Conservation (phyloP, 2,329 filamentous ascomycete genomes). For the Polytolypa hystricis region DNA sequence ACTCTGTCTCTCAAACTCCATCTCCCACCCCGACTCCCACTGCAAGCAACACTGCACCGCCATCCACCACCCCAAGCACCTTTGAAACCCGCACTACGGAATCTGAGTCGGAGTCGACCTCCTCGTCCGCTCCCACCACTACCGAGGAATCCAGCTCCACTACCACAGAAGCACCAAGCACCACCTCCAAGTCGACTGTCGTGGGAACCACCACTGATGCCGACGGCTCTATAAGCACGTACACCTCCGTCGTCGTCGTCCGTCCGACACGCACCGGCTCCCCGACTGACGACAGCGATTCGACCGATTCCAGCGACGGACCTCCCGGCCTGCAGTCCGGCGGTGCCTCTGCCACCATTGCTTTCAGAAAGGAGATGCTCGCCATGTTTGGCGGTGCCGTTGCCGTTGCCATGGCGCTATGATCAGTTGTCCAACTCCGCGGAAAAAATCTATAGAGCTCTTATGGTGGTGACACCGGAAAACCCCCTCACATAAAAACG, state of each 20-base stretch:
- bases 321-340: constrained; percentile 32
- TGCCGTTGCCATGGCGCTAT: constrained; percentile 29
- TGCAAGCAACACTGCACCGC: constrained; percentile 2
- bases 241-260: constrained; percentile 36
- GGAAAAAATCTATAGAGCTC: too few species aligned
- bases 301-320: constrained; percentile 14
- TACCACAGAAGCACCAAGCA: constrained; percentile 6
- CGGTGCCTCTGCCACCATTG: constrained; percentile 20
- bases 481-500: too few species aligned
- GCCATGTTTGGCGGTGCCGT: constrained; percentile 33
- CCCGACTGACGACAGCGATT: constrained; percentile 9
- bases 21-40: not conserved
- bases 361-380: constrained; percentile 24
- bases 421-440: constrained; percentile 7
- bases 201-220: constrained; percentile 31
- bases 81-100: constrained; percentile 5
- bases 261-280: constrained; percentile 22
- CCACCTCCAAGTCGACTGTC: constrained; percentile 21
- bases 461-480: too few species aligned
- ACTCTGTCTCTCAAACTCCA: not conserved
- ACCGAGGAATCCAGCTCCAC: constrained; percentile 14
- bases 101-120: constrained; percentile 10
- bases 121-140: constrained; percentile 20
- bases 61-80: constrained; percentile 8
- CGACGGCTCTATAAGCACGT: constrained; percentile 32